These are phyloP conservation scores for Daldinia decipiens DNA, from an alignment of 495 filamentous ascomycete genomes.

Conservation along the genomic window DNA sequence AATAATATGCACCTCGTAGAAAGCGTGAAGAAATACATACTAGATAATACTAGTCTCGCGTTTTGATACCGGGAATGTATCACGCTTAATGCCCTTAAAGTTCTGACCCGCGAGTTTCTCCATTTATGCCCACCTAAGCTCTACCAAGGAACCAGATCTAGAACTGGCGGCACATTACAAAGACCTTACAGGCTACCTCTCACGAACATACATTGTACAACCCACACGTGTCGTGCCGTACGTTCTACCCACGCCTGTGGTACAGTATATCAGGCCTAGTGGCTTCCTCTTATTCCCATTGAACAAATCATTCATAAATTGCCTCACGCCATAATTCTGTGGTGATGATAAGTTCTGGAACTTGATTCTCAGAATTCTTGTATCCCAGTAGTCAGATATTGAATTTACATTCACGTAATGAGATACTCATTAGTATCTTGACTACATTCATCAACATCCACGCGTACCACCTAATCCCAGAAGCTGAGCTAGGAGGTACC, in stretches of 20 bases:
- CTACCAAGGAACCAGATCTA: background rate
- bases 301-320: too few relatives aligned
- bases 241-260: background rate
- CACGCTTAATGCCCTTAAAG: background rate
- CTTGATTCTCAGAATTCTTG: too few relatives aligned
- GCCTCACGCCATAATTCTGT: too few relatives aligned
- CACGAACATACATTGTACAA: background rate
- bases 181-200: background rate
- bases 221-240: background rate
- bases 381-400: too few relatives aligned
- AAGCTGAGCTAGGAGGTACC: too few relatives aligned
- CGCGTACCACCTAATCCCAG: background rate
- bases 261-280: background rate
- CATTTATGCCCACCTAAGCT: background rate
- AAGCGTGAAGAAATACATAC: background rate
- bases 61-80: background rate
- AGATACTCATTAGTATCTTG: background rate
- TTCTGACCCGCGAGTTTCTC: background rate
- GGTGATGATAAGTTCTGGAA: background rate
- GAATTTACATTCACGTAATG: too few relatives aligned
- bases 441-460: background rate
- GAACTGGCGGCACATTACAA: background rate
- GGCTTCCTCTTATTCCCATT: background rate
- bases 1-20: background rate
- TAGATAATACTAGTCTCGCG: background rate